These are phyloP conservation scores for Solanum dulcamara DNA, from an alignment of 257 asterid species.

Conservation along the genomic window DNA sequence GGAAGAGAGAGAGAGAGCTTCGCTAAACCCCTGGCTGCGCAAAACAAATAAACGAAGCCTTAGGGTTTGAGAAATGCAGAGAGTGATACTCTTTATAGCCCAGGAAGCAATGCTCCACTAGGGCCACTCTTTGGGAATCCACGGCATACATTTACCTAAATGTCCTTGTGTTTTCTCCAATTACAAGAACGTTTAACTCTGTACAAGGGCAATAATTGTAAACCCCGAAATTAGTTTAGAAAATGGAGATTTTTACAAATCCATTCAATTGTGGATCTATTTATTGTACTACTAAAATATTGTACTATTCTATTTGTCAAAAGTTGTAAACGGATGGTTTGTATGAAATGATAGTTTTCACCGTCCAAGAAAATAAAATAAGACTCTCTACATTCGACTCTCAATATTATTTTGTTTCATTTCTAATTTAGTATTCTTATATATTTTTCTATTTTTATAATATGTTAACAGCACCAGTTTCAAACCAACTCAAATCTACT, in stretches of 20 bases:
- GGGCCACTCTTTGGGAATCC: not conserved
- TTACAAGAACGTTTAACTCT: not conserved
- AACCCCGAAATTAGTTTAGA: not conserved
- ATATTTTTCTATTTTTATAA: too few species aligned
- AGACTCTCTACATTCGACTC: too few species aligned
- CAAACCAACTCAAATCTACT: too few species aligned
- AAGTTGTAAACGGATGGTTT: too few species aligned
- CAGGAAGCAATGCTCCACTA: not conserved
- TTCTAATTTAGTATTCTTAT: too few species aligned
- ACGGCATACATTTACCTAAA: not conserved
- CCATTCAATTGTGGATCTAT: too few species aligned
- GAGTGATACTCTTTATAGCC: not conserved
- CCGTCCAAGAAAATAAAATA: too few species aligned
- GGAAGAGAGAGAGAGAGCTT: not conserved
- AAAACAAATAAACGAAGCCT: not conserved
- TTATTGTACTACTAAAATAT: too few species aligned
- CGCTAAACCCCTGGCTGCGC: not conserved
- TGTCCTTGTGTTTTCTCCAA: not conserved
- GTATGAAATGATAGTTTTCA: too few species aligned
- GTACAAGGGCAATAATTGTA: not conserved
- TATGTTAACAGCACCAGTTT: too few species aligned
- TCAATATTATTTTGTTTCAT: too few species aligned
- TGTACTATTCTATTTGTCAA: too few species aligned
- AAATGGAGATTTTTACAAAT: not conserved
- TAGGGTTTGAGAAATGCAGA: not conserved